A percentile compares a stretch with the other conserved stretches of the same genome.
These are phyloP conservation scores for Eucalyptus polybractea DNA, from an alignment of 345 rosid species.

Conservation along the genomic window DNA sequence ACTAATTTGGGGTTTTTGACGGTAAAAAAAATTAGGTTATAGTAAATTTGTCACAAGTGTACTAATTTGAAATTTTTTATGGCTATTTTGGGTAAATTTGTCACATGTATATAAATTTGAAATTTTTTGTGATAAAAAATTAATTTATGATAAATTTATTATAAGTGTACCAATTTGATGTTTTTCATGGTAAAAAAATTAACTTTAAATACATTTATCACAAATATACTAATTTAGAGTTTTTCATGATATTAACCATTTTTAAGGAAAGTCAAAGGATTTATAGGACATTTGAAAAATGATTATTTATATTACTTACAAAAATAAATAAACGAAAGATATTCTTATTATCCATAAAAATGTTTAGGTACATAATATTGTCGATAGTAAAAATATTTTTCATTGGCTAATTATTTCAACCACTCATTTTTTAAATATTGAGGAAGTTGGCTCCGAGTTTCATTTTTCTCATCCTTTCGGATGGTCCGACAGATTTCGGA, in stretches of 20 bases:
- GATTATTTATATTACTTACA: not conserved
- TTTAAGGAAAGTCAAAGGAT: too few relatives aligned
- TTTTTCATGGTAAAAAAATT: too few relatives aligned
- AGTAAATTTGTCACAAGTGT: rapidly evolving
- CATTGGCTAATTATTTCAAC: not conserved
- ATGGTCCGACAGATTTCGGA: not conserved
- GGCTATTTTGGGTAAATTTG: rapidly evolving
- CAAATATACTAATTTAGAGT: rapidly evolving
- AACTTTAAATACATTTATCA: too few relatives aligned
- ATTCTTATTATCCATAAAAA: too few relatives aligned
- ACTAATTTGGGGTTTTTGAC: rapidly evolving
- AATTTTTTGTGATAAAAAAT: too few relatives aligned
- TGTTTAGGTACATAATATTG: too few relatives aligned
- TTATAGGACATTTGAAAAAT: too few relatives aligned
- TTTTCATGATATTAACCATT: too few relatives aligned
- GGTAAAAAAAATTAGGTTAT: rapidly evolving
- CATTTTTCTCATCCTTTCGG: not conserved
- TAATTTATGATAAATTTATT: too few relatives aligned
- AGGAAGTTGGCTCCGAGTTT: not conserved
- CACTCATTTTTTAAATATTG: not conserved
- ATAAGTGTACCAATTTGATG: rapidly evolving
- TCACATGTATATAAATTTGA: rapidly evolving
- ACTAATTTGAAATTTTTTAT: too few relatives aligned
- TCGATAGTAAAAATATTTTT: not conserved
- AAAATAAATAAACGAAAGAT: too few relatives aligned